A percentile compares a stretch with the other conserved stretches of the same genome.
Evolutionary conservation across 176 grass and related monocot genomes (phyloP).

Genomic region (Canna indica): DNA sequence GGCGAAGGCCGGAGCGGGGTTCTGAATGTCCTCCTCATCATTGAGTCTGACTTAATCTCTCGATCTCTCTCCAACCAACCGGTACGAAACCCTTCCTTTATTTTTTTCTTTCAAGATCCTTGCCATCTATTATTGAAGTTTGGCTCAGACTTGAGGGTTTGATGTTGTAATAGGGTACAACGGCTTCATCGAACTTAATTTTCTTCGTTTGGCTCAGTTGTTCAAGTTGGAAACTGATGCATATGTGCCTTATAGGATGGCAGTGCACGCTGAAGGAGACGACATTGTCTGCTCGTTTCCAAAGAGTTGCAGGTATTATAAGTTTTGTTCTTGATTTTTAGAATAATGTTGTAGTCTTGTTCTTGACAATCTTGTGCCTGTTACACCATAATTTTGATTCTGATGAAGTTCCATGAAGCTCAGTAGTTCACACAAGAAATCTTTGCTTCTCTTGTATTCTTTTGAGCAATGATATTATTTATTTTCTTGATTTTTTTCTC

Average conservation of each 20-base stretch:
- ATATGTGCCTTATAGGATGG: conserved; percentile 82
- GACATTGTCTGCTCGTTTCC: conserved; percentile 65
- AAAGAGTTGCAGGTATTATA: conserved; percentile 56
- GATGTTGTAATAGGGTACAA: not conserved
- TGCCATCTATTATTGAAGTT: not conserved
- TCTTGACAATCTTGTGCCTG: no score
- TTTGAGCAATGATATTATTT: no score
- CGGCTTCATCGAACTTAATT: not conserved
- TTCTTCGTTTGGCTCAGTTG: conserved; percentile 36
- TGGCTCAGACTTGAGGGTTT: conserved; percentile 7
- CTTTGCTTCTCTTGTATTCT: no score
- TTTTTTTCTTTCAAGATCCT: not conserved
- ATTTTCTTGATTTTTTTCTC: no score
- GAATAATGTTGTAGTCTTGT: no score
- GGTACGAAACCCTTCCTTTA: conserved; percentile 29
- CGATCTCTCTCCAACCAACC: conserved; percentile 38
- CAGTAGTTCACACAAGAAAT: not conserved
- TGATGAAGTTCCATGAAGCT: not conserved
- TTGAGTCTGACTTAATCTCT: conserved; percentile 25
- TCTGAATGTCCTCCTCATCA: conserved; percentile 62
- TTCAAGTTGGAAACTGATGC: conserved; percentile 42
- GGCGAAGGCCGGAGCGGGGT: conserved; percentile 71
- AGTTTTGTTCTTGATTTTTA: not conserved
- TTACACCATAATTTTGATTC: not conserved
- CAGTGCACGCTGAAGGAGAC: conserved; percentile 65